Conservation (phyloP, 345 rosid genomes). For the Reutealis trisperma region DNA sequence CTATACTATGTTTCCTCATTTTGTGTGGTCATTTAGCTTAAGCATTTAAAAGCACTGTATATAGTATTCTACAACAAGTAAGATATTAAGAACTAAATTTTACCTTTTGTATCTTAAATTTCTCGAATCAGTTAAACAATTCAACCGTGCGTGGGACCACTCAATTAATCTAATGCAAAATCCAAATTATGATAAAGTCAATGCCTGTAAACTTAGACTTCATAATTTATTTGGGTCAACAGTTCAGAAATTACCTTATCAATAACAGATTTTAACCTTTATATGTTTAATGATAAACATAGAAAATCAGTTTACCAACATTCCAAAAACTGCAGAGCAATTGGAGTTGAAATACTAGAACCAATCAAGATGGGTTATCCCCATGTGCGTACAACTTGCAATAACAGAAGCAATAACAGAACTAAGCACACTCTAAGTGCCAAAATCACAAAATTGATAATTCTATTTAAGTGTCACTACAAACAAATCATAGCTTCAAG, state of each 20-base stretch:
- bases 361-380: background rate
- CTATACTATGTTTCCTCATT: too few species aligned
- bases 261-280: background rate
- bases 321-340: background rate
- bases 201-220: background rate
- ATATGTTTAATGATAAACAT: too few species aligned
- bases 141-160: background rate
- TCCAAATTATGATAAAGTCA: background rate
- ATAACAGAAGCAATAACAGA: background rate
- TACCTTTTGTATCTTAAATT: background rate
- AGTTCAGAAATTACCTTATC: too few species aligned
- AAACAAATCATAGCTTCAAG: background rate
- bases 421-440: background rate
- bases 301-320: background rate
- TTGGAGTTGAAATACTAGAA: background rate
- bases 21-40: too few species aligned
- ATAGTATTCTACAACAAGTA: background rate
- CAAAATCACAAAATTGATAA: background rate
- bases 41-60: too few species aligned
- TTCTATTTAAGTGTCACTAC: background rate
- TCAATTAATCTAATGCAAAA: background rate
- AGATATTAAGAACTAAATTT: background rate
- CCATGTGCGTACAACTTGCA: background rate
- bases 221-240: background rate
- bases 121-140: background rate